A percentile compares a stretch with the other conserved stretches of the same genome.
Conservation (phyloP, 116 monocot genomes). For the Phalaenopsis hybrid region DNA sequence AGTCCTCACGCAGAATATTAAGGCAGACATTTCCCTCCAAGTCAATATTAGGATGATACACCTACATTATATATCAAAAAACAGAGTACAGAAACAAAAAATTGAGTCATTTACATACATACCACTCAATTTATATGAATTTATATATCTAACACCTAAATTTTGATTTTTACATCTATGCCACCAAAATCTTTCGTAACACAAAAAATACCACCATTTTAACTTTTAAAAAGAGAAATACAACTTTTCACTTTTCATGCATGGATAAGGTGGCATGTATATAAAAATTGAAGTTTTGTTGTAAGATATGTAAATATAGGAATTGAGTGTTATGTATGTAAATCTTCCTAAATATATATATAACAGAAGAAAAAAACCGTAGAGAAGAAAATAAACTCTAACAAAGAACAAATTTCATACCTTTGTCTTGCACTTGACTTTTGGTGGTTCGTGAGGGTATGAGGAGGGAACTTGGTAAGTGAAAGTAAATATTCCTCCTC, state of each 20-base stretch:
- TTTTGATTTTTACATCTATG: no score
- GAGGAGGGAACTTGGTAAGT: constrained; percentile 75
- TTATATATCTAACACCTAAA: no score
- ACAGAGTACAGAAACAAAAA: background rate
- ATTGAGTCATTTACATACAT: no score
- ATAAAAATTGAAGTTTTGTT: background rate
- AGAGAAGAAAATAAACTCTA: background rate
- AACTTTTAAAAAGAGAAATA: no score
- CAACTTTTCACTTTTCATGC: no score
- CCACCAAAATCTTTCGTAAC: no score
- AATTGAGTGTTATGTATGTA: no score
- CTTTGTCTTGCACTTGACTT: constrained; percentile 97
- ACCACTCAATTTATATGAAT: no score
- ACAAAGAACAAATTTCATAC: constrained; percentile 18
- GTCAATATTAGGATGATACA: constrained; percentile 22
- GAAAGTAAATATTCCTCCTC: constrained; percentile 69
- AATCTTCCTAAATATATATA: no score
- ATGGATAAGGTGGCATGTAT: background rate
- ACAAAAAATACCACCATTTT: no score
- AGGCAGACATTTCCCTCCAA: constrained; percentile 21
- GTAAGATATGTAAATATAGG: no score
- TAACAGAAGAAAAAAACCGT: background rate
- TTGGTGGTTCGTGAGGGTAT: constrained; percentile 89
- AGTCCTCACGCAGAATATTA: no score
- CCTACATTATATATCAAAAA: background rate